Percentiles rank a stretch among this genome's conserved stretches.
These are phyloP conservation scores for Citrus cavaleriei DNA, from an alignment of 345 rosid species.

Conservation along the genomic window DNA sequence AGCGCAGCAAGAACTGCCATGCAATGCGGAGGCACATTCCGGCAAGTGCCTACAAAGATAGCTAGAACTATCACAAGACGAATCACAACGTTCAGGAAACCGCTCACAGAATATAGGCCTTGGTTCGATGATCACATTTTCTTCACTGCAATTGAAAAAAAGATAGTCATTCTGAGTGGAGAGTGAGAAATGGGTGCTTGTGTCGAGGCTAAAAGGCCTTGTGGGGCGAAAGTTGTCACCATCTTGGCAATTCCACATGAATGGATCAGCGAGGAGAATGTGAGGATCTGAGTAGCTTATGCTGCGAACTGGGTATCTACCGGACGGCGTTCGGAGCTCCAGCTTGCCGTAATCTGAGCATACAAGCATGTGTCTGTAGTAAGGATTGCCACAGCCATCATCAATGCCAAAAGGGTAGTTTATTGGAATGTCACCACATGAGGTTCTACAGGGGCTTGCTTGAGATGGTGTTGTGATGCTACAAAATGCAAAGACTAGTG, in stretches of 20 bases:
- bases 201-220: slow-evolving; percentile 79
- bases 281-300: slow-evolving; percentile 87
- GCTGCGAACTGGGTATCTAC: slow-evolving; percentile 60
- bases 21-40: slow-evolving; percentile 45
- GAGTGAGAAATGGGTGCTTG: slow-evolving; percentile 73
- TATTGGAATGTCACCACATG: slow-evolving; percentile 73
- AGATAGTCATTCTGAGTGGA: slow-evolving; percentile 85
- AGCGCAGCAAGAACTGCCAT: slow-evolving; percentile 68
- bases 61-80: slow-evolving; percentile 83
- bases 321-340: slow-evolving; percentile 82
- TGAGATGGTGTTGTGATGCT: slow-evolving; percentile 30
- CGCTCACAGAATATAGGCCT: slow-evolving; percentile 82
- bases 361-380: slow-evolving; percentile 71
- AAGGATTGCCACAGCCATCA: slow-evolving; percentile 90
- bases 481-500: slow-evolving; percentile 3
- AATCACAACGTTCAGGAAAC: slow-evolving; percentile 85
- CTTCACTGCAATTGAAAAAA: slow-evolving; percentile 79
- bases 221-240: slow-evolving; percentile 65
- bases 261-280: slow-evolving; percentile 64
- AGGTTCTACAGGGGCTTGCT: slow-evolving; percentile 50
- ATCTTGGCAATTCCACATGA: slow-evolving; percentile 86
- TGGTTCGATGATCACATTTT: slow-evolving; percentile 68
- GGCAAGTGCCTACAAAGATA: slow-evolving; percentile 92
- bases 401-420: slow-evolving; percentile 74
- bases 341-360: slow-evolving; percentile 61